phyloP scores from a whole-genome alignment of 2,329 filamentous ascomycete genomes.

The Penicillium rolfsii region DNA sequence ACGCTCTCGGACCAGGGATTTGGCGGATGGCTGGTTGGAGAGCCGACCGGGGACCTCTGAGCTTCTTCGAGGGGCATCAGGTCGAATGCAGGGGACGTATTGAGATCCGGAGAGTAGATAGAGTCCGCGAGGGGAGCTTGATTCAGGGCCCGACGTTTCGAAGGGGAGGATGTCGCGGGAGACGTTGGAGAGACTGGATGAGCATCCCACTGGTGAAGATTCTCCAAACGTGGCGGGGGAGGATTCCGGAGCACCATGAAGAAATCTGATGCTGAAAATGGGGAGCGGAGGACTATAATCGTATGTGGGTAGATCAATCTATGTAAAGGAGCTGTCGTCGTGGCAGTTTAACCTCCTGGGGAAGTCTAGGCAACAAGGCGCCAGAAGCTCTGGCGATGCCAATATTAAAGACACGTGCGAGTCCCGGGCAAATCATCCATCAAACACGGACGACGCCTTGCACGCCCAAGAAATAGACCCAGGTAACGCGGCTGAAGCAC shows the following conservation, averaged over 20 bases:
- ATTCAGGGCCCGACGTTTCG: constrained; percentile 34
- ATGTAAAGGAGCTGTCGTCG: neutral
- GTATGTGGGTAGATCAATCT: neutral
- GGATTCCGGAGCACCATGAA: constrained; percentile 47
- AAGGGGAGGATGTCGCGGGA: constrained; percentile 33
- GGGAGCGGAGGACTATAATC: neutral
- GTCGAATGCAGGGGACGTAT: constrained; percentile 44
- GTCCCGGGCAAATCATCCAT: neutral
- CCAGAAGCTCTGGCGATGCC: neutral
- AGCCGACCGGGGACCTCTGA: constrained; percentile 40
- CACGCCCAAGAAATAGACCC: neutral
- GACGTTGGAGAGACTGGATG: constrained; percentile 38
- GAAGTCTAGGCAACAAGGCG: neutral
- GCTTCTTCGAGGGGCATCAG: constrained; percentile 44
- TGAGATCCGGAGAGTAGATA: constrained; percentile 43
- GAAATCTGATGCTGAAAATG: constrained; percentile 3
- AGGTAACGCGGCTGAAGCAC: neutral
- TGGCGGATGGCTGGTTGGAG: constrained; percentile 32
- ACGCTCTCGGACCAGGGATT: constrained; percentile 40
- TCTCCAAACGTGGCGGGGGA: constrained; percentile 42
- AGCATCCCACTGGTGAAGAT: constrained; percentile 37
- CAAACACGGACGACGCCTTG: neutral
- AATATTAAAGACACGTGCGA: constrained; percentile 1
- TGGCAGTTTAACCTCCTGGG: neutral
- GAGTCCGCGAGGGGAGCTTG: constrained; percentile 36